These are phyloP conservation scores for Solanum peruvianum DNA, from an alignment of 257 asterid genomes.

Conservation along the genomic window DNA sequence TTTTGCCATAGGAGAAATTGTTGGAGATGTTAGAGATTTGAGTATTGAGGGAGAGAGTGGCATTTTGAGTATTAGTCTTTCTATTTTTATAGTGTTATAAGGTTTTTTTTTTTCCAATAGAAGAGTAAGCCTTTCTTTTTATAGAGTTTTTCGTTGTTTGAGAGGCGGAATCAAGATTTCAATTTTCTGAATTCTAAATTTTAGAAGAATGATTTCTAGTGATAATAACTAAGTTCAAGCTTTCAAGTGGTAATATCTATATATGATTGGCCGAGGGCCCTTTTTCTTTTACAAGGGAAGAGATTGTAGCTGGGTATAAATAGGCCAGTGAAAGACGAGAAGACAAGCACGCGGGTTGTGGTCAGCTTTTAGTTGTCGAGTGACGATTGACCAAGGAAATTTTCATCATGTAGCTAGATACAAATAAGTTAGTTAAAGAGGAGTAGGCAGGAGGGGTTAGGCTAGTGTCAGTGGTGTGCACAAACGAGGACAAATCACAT, in stretches of 20 bases:
- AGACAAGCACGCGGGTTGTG: background rate
- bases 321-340: background rate
- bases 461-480: background rate
- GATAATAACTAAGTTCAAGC: no score
- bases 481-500: no score
- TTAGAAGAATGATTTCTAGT: no score
- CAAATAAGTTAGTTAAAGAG: background rate
- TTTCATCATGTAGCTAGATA: background rate
- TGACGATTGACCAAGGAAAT: no score
- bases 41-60: background rate
- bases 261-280: background rate
- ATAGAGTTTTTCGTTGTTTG: background rate
- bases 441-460: background rate
- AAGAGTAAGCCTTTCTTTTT: background rate
- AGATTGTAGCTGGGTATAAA: background rate
- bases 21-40: background rate
- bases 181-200: no score
- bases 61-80: background rate
- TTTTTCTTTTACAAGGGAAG: background rate
- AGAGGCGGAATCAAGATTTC: no score
- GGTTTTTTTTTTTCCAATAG: background rate
- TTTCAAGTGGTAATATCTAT: no score
- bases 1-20: background rate
- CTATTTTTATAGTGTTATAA: background rate
- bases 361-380: no score